phyloP scores from a whole-genome alignment of 129 eudicot genomes.

The Lactuca sativa region DNA sequence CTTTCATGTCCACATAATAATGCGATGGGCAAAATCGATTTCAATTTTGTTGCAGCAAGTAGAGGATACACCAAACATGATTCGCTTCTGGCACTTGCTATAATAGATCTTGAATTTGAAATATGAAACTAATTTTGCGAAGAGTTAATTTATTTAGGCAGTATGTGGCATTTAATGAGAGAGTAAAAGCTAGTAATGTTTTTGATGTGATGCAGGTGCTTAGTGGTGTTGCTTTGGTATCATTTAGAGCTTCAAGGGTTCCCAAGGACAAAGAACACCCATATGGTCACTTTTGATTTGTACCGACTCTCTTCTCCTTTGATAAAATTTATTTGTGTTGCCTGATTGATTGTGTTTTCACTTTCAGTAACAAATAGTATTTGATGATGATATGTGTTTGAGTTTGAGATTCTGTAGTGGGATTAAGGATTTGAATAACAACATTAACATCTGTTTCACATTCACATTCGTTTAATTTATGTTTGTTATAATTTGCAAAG shows the following conservation, averaged over 20 bases:
- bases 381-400: background rate
- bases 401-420: background rate
- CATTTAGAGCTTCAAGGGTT: constrained; percentile 83
- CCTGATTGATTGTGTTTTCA: constrained; percentile 6
- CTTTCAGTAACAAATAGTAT: background rate
- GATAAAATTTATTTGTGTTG: constrained; percentile 12
- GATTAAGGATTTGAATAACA: constrained; percentile 17
- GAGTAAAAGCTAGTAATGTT: background rate
- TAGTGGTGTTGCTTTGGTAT: constrained; percentile 87
- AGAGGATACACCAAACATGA: background rate
- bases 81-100: background rate
- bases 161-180: background rate
- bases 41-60: constrained; percentile 18
- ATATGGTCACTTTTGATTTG: constrained; percentile 91
- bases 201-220: constrained; percentile 59
- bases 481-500: constrained; percentile 4
- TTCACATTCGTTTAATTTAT: background rate
- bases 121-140: background rate
- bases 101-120: background rate
- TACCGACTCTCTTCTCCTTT: constrained; percentile 59
- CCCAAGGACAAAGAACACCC: constrained; percentile 99
- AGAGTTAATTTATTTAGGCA: too few species aligned
- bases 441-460: constrained; percentile 4
- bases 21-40: background rate
- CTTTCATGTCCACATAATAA: background rate